Conservation (phyloP, 2,329 filamentous ascomycete genomes). For the Bipolaris gigantea region DNA sequence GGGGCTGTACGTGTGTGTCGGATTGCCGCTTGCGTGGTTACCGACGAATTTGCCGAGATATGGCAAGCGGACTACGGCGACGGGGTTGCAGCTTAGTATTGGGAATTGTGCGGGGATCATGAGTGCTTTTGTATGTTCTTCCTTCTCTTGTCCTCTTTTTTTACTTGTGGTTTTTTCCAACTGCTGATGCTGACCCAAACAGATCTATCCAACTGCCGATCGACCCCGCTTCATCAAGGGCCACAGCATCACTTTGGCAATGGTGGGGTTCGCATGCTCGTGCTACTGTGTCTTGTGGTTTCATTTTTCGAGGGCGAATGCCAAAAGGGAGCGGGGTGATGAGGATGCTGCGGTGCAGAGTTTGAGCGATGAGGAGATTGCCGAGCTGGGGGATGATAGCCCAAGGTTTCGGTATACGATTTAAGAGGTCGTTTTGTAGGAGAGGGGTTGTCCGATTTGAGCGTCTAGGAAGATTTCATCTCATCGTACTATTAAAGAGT, state of each 20-base stretch:
- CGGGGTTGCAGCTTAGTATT: conserved; percentile 69
- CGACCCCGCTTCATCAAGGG: conserved; percentile 55
- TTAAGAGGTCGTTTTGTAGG: too few species aligned
- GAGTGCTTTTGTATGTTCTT: conserved; percentile 64
- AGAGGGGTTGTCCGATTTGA: too few species aligned
- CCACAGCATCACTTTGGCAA: conserved; percentile 55
- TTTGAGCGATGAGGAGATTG: conserved; percentile 48
- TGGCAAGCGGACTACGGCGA: conserved; percentile 73
- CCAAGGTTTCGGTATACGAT: conserved; percentile 50
- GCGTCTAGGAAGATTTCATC: too few species aligned
- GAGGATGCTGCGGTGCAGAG: conserved; percentile 47
- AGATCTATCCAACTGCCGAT: conserved; percentile 52
- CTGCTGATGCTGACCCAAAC: background rate
- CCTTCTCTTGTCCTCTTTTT: background rate
- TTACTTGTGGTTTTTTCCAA: too few species aligned
- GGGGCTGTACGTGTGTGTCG: conserved; percentile 67
- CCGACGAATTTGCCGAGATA: conserved; percentile 73
- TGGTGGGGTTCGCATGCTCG: conserved; percentile 50
- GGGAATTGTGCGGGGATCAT: conserved; percentile 74
- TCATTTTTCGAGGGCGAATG: conserved; percentile 45
- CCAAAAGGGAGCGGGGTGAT: conserved; percentile 44
- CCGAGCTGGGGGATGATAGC: conserved; percentile 51
- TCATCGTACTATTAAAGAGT: too few species aligned
- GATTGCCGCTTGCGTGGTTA: conserved; percentile 60
- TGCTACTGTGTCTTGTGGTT: conserved; percentile 46